Base-by-base conservation (phyloP, 2,329 filamentous ascomycete species). In the Fulvia fulva region DNA sequence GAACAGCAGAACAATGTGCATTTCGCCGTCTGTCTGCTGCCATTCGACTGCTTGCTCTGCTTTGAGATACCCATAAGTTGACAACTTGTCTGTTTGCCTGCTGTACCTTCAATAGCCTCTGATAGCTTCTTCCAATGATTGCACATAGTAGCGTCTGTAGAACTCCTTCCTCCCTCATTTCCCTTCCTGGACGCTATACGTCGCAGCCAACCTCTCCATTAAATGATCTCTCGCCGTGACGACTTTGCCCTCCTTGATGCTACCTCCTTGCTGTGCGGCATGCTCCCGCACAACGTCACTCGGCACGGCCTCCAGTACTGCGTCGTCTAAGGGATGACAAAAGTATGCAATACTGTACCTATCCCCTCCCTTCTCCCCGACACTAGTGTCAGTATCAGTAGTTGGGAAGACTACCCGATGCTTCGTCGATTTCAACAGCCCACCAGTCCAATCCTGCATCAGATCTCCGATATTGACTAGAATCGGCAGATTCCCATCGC, bases 391-490 rank as follows among this genome's bases (percentile, higher is more conserved):
- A 32, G 8, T 5, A 32, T 32, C 47, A 28, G 9, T 26, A 14
- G 57, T 56, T 7, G 81, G 80, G 64, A 96, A 94, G 0, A 93
- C 85, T 28, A 97, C 94, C 11, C 93, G 81, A 71, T 97, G 94
- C 5, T 97, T 85, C 0, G 93, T 97, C 66, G 87, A 91, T 67
- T 91, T 88, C 62, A 97, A 81, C 49, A 97, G 75, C 0, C 92
- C 91, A 63, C 89, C 88, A 0, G 94, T 97, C 93, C 93, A 97
- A 73, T 95, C 94, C 32, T 85, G 88, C 14, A 90, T 76, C 32
- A 89, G 66, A 69, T 90, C 87, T 0, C 86, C 87, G n/a, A 89
- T 88, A 61, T 88, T 88, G 14, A 88, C 81, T 2, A 87, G 71
- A n/a, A 84, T 90, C 1, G 88, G 92, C 68, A 64, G 70, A 87